Evolutionary conservation across 2,329 filamentous ascomycete genomes (phyloP), one percentile per base, ranked within the genome.

Genomic region (Exophiala dermatitidis): DNA sequence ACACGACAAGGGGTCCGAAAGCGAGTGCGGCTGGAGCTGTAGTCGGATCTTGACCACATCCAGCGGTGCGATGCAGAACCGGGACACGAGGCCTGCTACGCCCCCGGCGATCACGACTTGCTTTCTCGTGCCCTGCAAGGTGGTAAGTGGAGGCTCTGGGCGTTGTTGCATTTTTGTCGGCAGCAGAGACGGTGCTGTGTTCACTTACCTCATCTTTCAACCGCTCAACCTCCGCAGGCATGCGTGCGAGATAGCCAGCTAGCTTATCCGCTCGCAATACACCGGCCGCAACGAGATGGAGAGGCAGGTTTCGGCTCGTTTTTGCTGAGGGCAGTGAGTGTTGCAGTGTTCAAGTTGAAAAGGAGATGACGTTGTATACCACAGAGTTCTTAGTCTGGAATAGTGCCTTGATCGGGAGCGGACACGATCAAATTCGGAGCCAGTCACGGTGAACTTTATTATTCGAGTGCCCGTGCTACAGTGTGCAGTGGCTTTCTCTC

Each of bases 11-110:
- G 88, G 86, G 65, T 91, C 85, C 63, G 85, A 85, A 56, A 88
- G 80, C 46, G 88, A 90, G 73, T 94, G 86, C 42, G 87, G 82
- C 71, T 97, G 93, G 12, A 98, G 83, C 69, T 98, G 93, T 43
- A 97, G 84, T 44, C 93, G 88, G 72, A 98, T 98, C 76, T 98
- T 97, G 73, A 97, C 83, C 59, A 98, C 93, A 71, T 98, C 93
- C 62, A 98, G 86, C 49, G 93, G 93, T 12, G 93, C 89, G 67
- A 97, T 85, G 66, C 93, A 82, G 76, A 98, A 97, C 68, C 88
- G 90, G 63, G 93, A 93, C 60, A 97, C 83, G 61, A 97, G 80
- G 54, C 93, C 93, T 60, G 93, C 88, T 61, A 81, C 74, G 43
- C 79, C 83, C 63, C 84, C 84, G 52, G 84, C 82, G 60, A 80